Percentiles rank a stretch among this genome's conserved stretches.
These are phyloP conservation scores for Miscanthus lutarioriparius DNA, from an alignment of 176 grass and related monocot genomes.

Conservation along the genomic window DNA sequence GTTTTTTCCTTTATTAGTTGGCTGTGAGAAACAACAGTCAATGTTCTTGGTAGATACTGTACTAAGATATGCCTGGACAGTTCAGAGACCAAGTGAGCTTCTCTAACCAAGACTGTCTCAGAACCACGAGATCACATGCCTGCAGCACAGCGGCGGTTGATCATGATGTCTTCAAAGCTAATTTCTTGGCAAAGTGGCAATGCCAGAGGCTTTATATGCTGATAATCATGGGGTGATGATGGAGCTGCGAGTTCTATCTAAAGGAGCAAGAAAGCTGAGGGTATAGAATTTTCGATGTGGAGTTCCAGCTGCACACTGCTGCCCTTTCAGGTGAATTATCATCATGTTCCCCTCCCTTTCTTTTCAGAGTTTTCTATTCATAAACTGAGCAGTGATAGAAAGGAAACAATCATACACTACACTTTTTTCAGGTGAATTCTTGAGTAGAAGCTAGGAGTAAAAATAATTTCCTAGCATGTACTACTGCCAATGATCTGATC, in stretches of 20 bases:
- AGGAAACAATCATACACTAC: background rate
- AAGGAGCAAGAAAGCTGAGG: constrained; percentile 12
- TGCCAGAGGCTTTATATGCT: constrained; percentile 21
- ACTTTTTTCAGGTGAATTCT: constrained; percentile 31
- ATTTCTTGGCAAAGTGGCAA: constrained; percentile 41
- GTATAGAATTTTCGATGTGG: constrained; percentile 37
- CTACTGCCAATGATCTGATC: constrained; percentile 17
- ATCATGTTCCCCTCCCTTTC: background rate
- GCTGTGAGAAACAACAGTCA: constrained; percentile 33
- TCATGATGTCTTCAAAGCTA: constrained; percentile 11
- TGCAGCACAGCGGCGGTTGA: constrained; percentile 19
- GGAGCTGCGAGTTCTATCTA: background rate
- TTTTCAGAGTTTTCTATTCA: background rate
- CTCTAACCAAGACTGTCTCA: background rate
- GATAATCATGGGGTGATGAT: constrained; percentile 41
- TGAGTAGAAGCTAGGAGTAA: background rate
- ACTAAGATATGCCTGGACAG: background rate
- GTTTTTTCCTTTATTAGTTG: background rate
- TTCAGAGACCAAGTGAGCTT: constrained; percentile 31
- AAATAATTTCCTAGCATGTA: background rate
- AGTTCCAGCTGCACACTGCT: constrained; percentile 22
- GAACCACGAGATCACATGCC: constrained; percentile 27
- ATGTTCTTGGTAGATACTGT: background rate
- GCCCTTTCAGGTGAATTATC: constrained; percentile 27
- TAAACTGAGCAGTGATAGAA: background rate